Evolutionary conservation across 2,329 filamentous ascomycete genomes (phyloP), one percentile per base, ranked within the genome.

Genomic region (Pestalotiopsis sp.): DNA sequence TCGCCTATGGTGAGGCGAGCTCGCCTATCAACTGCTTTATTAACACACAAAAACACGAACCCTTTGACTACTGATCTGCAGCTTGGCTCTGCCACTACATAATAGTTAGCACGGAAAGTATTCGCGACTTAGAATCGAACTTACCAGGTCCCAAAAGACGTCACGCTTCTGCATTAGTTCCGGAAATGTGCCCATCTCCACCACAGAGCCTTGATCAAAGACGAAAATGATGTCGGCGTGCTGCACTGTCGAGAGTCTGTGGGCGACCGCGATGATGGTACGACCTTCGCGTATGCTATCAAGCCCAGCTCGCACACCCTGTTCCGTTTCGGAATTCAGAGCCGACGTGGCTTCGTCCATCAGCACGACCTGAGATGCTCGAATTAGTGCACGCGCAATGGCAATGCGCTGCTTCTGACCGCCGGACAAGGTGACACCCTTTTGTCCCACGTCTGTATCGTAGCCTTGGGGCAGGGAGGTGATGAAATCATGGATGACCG

Each of bases 151-250:
- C 81, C 83, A 87, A 68, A 87, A 87, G 3, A 84, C 79, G 1
- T 85, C 85, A 70, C 78, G 81, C 76, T 81, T 78, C 73, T 77
- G 81, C 64, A 88, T 68, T 64, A 88, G 71, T 70, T 87, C 85
- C 3, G 71, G 64, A 68, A 87, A 85, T 23, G 72, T 86, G 23
- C 71, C 85, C 74, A 83, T 79, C 75, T 87, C 86, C n/a, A 87
- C 73, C 64, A 87, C 78, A 72, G 81, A 85, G 14, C 90, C 88
- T 64, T 89, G 84, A 3, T 91, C 90, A 66, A 95, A 87, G 0
- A 94, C 91, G 72, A 92, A 93, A 59, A 94, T 94, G 11, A 89
- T 81, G 76, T 94, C 89, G 1, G 92, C 91, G 72, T 93, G 90
- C 76, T 92, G 91, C 27, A 94, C 89, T 14, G 91, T 94, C 0